Conservation (phyloP, 768 basidiomycete species). For the Kwoniella europaea region DNA sequence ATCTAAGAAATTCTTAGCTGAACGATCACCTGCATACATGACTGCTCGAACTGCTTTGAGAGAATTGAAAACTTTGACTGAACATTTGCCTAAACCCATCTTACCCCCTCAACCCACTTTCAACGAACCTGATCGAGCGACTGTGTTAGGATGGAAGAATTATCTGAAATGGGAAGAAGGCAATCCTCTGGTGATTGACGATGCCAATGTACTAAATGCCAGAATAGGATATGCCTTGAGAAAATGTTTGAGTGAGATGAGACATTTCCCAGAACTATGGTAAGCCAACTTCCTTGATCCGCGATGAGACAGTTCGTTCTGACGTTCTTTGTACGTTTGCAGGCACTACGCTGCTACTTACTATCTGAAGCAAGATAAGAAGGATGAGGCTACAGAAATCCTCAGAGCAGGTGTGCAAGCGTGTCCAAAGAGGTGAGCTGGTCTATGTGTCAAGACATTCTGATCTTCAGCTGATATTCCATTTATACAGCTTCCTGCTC, state of each 20-base stretch:
- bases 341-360: slow-evolving; percentile 93
- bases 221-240: slow-evolving; percentile 82
- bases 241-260: slow-evolving; percentile 87
- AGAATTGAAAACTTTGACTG: slow-evolving; percentile 71
- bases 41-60: slow-evolving; percentile 88
- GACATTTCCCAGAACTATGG: slow-evolving; percentile 96
- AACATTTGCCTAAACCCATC: slow-evolving; percentile 68
- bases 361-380: slow-evolving; percentile 73
- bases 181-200: slow-evolving; percentile 91
- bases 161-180: slow-evolving; percentile 95
- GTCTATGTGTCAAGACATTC: background rate
- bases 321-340: background rate
- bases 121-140: slow-evolving; percentile 70
- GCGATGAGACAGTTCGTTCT: background rate
- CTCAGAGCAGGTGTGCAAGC: slow-evolving; percentile 85
- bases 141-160: slow-evolving; percentile 84
- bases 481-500: slow-evolving; percentile 73
- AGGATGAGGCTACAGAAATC: slow-evolving; percentile 79
- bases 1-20: slow-evolving; percentile 93
- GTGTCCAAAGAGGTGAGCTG: slow-evolving; percentile 73
- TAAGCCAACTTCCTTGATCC: slow-evolving; percentile 56
- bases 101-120: slow-evolving; percentile 76
- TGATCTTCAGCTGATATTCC: background rate
- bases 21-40: slow-evolving; percentile 92
- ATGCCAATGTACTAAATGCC: slow-evolving; percentile 68